Base-by-base conservation (phyloP, 2,329 filamentous ascomycete species). In the Triangularia setosa region DNA sequence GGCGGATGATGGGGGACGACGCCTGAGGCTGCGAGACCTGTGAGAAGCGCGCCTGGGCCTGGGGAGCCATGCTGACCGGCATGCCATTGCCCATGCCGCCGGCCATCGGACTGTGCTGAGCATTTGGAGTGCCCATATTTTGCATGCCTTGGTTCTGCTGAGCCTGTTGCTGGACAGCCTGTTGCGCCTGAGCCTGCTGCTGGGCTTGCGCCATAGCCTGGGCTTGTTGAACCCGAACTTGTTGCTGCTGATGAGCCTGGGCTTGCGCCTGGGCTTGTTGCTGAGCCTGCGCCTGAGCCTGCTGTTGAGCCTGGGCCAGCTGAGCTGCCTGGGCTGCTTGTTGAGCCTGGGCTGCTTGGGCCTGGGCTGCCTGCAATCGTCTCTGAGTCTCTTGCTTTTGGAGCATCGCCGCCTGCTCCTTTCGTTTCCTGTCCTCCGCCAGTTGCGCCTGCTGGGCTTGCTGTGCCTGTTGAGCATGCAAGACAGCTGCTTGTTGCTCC, bases 1-100 rank as follows among this genome's bases (percentile, higher is more conserved):
- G 87, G 14, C 85, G 81, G 23, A 84, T 76, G 64, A 87, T 79
- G 0, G 91, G 90, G n/a, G 90, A 92, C 8, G 88, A 87, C 1
- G 86, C 87, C 3, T 85, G 83, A 16, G 84, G 79, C 71, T 90
- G 87, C 1, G 86, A 84, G 7, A 86, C 83, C 68, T 88, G 78
- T 21, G 79, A 77, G 67, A 86, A 85, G 9, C 83, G 79, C 30
- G 79, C 76, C 61, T 79, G 74, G 12, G 78, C 75, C 65, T 82
- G 81, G 5, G 77, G 75, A 9, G 79, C 65, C 69, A 77, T 78
- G 24, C 74, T 74, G 63, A 69, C 70, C 8, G 75, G 75, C 63
- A 82, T 76, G 12, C 74, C 76, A 40, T 77, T 72, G 1, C 71
- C 64, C 44, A 77, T 72, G 35, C 77, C 77, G 67, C 78, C 82